Percentiles rank a stretch among this genome's conserved stretches.
These are phyloP conservation scores for Tilletia setariae DNA, from an alignment of 1,284 basidiomycete genomes.

Conservation along the genomic window DNA sequence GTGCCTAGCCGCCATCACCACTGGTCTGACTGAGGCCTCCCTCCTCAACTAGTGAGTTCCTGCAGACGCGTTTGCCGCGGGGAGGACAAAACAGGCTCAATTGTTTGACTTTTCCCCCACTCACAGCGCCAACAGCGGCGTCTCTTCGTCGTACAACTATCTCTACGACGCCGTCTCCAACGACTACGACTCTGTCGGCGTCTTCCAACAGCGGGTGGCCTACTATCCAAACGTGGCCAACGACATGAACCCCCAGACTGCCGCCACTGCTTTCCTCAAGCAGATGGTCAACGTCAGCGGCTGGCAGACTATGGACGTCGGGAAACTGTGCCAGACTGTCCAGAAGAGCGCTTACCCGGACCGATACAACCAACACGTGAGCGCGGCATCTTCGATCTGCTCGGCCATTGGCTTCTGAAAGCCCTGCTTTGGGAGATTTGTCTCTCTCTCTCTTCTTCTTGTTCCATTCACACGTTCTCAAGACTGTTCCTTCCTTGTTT, in stretches of 20 bases:
- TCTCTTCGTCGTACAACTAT: background rate
- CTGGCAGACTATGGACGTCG: conserved; percentile 11
- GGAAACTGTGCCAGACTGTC: background rate
- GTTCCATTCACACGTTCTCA: no score
- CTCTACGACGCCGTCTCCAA: background rate
- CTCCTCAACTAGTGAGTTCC: conserved; percentile 11
- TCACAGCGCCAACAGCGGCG: background rate
- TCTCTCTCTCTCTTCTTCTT: no score
- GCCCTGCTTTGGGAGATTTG: background rate
- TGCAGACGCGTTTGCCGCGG: background rate
- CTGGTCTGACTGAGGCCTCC: background rate
- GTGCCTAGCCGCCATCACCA: background rate
- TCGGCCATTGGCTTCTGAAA: conserved; percentile 2
- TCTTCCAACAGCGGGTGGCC: background rate
- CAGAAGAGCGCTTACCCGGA: background rate
- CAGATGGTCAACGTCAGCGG: conserved; percentile 11
- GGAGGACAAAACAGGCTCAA: background rate
- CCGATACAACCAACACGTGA: background rate
- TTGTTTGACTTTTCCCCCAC: background rate
- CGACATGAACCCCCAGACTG: background rate
- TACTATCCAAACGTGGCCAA: conserved; percentile 7
- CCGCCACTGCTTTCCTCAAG: background rate
- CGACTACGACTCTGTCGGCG: conserved; percentile 12
- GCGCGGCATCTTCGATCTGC: background rate
- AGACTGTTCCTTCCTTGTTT: no score